Conservation (phyloP, 2,329 filamentous ascomycete species). For the Ilyonectria mors-panacis region DNA sequence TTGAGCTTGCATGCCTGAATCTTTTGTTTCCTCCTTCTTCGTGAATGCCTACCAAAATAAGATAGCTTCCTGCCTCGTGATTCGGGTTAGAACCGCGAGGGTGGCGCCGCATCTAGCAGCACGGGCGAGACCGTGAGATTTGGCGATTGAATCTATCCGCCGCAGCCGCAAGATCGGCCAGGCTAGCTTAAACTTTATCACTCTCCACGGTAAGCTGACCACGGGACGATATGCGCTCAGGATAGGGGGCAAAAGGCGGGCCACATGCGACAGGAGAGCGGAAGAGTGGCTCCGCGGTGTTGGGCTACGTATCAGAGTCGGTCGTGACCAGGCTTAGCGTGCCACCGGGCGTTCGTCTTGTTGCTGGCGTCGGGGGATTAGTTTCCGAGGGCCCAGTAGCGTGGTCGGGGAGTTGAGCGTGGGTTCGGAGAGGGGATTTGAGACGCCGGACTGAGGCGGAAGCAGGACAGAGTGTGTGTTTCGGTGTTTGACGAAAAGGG, state of each 20-base stretch:
- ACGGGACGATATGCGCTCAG: background rate
- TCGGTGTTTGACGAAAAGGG: background rate
- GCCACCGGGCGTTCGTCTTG: background rate
- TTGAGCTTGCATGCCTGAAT: constrained; percentile 45
- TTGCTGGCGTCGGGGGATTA: background rate
- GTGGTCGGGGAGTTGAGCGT: background rate
- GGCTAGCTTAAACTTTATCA: constrained; percentile 1
- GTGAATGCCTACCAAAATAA: background rate
- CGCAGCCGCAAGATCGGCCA: background rate
- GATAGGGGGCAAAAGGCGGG: background rate
- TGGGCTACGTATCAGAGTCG: background rate
- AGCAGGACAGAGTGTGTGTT: background rate
- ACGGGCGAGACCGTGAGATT: background rate
- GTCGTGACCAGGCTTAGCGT: background rate
- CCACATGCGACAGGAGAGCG: background rate
- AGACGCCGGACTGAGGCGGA: background rate
- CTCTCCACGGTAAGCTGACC: background rate
- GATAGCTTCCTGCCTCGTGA: background rate
- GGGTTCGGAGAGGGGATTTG: background rate
- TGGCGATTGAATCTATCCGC: constrained; percentile 1
- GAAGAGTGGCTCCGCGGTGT: background rate
- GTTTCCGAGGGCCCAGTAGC: background rate
- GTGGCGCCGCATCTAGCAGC: constrained; percentile 2
- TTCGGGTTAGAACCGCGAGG: background rate
- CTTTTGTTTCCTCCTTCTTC: background rate